Evolutionary conservation across 306 rosid genomes (phyloP), one percentile per base, ranked within the genome.

Genomic region (Arachis stenosperma): DNA sequence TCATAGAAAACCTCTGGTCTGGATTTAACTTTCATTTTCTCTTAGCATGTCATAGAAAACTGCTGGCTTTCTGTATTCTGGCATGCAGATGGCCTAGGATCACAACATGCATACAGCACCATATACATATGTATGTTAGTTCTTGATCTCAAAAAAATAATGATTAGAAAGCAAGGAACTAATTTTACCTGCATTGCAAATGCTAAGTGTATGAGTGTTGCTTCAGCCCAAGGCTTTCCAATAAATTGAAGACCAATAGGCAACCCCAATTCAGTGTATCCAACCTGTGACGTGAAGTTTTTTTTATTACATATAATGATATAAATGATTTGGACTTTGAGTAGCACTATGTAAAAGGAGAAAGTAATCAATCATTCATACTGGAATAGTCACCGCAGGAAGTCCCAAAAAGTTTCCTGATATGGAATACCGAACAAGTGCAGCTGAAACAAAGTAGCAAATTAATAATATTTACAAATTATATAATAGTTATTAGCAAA

Each of bases 221-320:
- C 83, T 82, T 93, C 98, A 44, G 88, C 86, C 98, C 98, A 93
- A 61, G 96, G 96, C 79, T 70, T 82, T 64, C 97, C 96, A 51
- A 93, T 86, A 76, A 93, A 88, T 81, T 93, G 98, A 80, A 93
- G 92, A 30, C 98, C 98, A 75, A 93, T 93, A 6, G 98, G 96
- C 82, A 93, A 75, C 50, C 98, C 98, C 40, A 51, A 37, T 78
- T 84, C 84, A 61, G 88, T 92, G 39, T 90, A 93, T 41, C 98
- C 98, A 75, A 90, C 90, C 98, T 93, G 81, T 57, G 12, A 72
- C 74, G 50, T 0, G 30, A 22, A 22, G 27, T 22, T 22, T 22
- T 22, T 22, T 22, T 1, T 22, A 22, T 22, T 22, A 22, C 27
- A 22, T 22, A 22, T 22, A 22, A 22, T 22, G 27, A 22, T 33